Base-by-base conservation (phyloP, 805 yeast species). In the Metschnikowia drakensbergensis region DNA sequence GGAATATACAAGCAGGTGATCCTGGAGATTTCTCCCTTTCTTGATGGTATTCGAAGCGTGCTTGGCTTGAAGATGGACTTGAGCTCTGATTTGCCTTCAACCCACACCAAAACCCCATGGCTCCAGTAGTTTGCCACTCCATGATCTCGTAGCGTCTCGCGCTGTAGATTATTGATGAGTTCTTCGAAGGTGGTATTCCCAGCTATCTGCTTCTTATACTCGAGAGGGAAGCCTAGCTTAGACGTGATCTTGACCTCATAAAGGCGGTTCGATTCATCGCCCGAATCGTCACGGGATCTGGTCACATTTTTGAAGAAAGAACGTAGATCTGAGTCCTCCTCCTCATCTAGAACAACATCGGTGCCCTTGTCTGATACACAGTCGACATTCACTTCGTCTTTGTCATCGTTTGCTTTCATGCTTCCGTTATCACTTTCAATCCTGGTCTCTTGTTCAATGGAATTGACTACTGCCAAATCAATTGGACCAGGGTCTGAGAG, bases 31-130 rank as follows among this genome's bases (percentile, higher is more conserved):
- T 46, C 48, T 23, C 38, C 48, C 9, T 55, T 54, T 0, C 70
- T 69, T 1, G 62, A 61, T 6, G 54, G 57, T 11, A 72, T 67
- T 17, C 76, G 58, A 17, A 72, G 59, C 0, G 76, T 69, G 49
- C 68, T 64, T 1, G 76, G 76, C 46, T 67, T 68, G 57, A 60
- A 72, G 48, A 69, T 67, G 13, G 67, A 61, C 48, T 67, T 67
- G 44, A 72, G 58, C 43, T 71, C 72, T 50, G 62, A 61, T 47
- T 61, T 62, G 1, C 75, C 76, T 35, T 69, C 72, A 5, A 71
- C 57, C 77, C 76, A 72, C 7, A 71, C 57, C 46, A 72, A 57
- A 1, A 62, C 50, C 3, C 61, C 57, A 7, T 53, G 32, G 3
- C 50, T 39, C 31, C 53, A 37, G 31, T 50, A 37, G 45, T 58